Evolutionary conservation across 805 yeast species (phyloP), one percentile per base, ranked within the genome.

Genomic region (Lachancea mirantina): DNA sequence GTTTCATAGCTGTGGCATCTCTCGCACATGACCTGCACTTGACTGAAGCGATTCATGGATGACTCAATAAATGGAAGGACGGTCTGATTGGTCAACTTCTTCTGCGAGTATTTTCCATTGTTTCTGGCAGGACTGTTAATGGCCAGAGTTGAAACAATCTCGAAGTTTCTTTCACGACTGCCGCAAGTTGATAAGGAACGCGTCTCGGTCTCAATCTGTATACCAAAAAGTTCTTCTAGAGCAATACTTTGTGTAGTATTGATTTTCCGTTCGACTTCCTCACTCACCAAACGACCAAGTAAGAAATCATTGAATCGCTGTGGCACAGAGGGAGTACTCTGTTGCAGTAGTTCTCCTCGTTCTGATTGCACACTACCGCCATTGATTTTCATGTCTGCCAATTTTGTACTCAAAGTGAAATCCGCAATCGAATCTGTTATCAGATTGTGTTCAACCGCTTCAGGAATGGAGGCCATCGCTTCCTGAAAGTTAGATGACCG

Each of bases 401-500:
- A 23, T 6, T 21, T 18, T 11, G 28, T 23, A 11, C 20, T 15
- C 21, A 32, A 22, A 7, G 7, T 7, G 6, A 15, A 9, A 9
- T 14, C 32, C 2, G 23, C 20, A 8, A 31, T 17, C n/a, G 36
- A 28, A 23, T 38, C 34, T 10, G 32, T 31, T 6, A 38, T 14
- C 7, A 38, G 26, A 7, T 38, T 38, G 3, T 31, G 25, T 10
- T 26, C 32, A 13, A 25, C 15, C 6, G 32, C 41, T n/a, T 18
- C 25, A 5, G 68, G 67, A 5, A 65, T 53, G 1, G 67, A 52
- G 7, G 66, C 62, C 23, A 81, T 50, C 4, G 74, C 53, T 21
- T 65, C 61, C 43, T 76, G 79, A 49, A 89, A 85, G 51, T 92
- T 92, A 2, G 87, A 66, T 0, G 95, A 80, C 23, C 84, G 74